Evolutionary conservation across 169 alveolate species (phyloP), one percentile per base, ranked within the genome.

Genomic region (Cryptosporidium canis): DNA sequence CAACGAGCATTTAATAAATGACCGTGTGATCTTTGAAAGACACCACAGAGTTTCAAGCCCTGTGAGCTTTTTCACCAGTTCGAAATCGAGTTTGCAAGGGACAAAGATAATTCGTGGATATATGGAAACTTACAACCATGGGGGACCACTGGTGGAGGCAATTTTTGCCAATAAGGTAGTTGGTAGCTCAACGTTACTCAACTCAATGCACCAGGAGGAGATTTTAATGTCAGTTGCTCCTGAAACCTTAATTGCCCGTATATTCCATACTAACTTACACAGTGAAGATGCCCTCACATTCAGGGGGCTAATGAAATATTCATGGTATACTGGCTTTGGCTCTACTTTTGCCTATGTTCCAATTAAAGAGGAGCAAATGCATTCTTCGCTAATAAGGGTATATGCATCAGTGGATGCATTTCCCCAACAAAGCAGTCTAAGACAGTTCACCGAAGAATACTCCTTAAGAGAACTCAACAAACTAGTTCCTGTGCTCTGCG

Each of bases 131-230:
- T 18, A 67, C 29, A 67, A 67, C 33, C 83, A 63, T 11, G 83
- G 83, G 27, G 43, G 43, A 11, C 83, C 41, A 14, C 66, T 44
- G 24, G 61, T 67, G 5, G 83, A 67, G 33, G 66, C 83, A 27
- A 67, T 67, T 45, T 67, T 67, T 7, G 83, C 43, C 11, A 67
- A 67, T 47, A 67, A 1, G 44, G 0, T 45, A 14, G 64, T 41
- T 37, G 83, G 83, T 14, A 67, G 83, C 21, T 63, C 83, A 45
- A 21, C 43, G 12, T 16, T 67, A 43, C n/a, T n/a, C 0, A 47
- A 27, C 11, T 21, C n/a, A 3, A 67, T 67, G 83, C 64, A 67
- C 24, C 83, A 67, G 63, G 83, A 67, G n/a, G 83, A 67, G 39
- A 67, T 67, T 18, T 18, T 67, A 24, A 67, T 67, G 83, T 44